Conservation (phyloP, 2,329 filamentous ascomycete genomes). For the Rhinocladiella mackenziei region DNA sequence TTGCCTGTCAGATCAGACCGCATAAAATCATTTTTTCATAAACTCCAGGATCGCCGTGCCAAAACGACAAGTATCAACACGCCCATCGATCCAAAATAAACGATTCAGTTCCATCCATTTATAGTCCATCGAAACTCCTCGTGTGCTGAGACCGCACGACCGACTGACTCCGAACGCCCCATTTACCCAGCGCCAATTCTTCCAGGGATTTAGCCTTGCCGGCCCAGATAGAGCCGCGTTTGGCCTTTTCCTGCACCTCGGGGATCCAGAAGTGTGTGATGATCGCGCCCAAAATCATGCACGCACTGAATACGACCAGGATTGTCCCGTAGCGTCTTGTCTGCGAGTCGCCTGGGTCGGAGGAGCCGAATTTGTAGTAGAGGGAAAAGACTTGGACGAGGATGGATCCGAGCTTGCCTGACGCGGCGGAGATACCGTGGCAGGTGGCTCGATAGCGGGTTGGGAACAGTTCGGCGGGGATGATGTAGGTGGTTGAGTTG, state of each 20-base stretch:
- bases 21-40: no score
- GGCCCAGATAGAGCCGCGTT: slow-evolving; percentile 32
- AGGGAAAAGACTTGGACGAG: slow-evolving; percentile 40
- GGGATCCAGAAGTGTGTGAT: slow-evolving; percentile 43
- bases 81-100: not conserved
- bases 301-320: slow-evolving; percentile 40
- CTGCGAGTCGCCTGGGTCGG: slow-evolving; percentile 32
- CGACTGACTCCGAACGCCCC: slow-evolving; percentile 35
- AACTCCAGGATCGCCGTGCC: no score
- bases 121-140: not conserved
- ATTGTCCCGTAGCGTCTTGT: slow-evolving; percentile 40
- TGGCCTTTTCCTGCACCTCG: slow-evolving; percentile 34
- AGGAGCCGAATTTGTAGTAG: slow-evolving; percentile 39
- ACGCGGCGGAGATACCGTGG: slow-evolving; percentile 52
- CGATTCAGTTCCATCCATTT: not conserved
- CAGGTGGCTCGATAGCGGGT: slow-evolving; percentile 53
- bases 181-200: slow-evolving; percentile 38
- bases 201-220: slow-evolving; percentile 40
- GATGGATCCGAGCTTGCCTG: slow-evolving; percentile 52
- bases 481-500: slow-evolving; percentile 44
- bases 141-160: slow-evolving; percentile 1
- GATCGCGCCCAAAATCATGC: slow-evolving; percentile 41
- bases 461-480: slow-evolving; percentile 56
- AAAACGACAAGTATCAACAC: no score
- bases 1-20: no score